Evolutionary conservation across 768 basidiomycete genomes (phyloP).

Genomic region (Amanita exitialis): DNA sequence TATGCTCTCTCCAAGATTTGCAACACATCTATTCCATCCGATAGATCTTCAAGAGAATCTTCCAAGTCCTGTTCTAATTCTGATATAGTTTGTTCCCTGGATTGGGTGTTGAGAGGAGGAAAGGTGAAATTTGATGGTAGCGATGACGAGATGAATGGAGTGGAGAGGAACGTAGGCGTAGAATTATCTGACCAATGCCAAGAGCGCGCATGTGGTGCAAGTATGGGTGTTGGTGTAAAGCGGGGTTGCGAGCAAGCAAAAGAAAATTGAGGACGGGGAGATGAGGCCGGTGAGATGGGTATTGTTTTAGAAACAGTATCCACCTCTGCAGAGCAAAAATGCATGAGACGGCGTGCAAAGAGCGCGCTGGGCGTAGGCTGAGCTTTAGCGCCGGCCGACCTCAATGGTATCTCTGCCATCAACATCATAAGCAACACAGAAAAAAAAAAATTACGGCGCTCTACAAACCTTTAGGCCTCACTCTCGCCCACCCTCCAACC

Average conservation of each 20-base stretch:
- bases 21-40: conserved; percentile 61
- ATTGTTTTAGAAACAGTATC: conserved; percentile 13
- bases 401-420: conserved; percentile 1
- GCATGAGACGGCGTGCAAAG: conserved; percentile 78
- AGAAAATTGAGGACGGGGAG: conserved; percentile 3
- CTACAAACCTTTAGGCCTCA: conserved; percentile 23
- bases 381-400: conserved; percentile 12
- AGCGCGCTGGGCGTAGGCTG: conserved; percentile 34
- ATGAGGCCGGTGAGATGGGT: conserved; percentile 10
- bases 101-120: conserved; percentile 6
- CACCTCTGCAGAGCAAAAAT: conserved; percentile 65
- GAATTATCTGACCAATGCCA: conserved; percentile 10
- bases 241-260: conserved; percentile 10
- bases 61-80: conserved; percentile 19
- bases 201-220: conserved; percentile 3
- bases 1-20: conserved; percentile 64
- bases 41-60: conserved; percentile 46
- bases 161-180: conserved; percentile 11
- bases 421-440: not conserved
- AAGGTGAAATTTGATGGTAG: conserved; percentile 5
- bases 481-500: conserved; percentile 81
- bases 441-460: not conserved
- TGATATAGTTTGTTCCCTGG: conserved; percentile 7
- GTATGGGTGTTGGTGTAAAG: conserved; percentile 13
- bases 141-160: conserved; percentile 6